Evolutionary conservation across 129 eudicot genomes (phyloP), one percentile per base, ranked within the genome.

Genomic region (Heracleum sosnowskyi): DNA sequence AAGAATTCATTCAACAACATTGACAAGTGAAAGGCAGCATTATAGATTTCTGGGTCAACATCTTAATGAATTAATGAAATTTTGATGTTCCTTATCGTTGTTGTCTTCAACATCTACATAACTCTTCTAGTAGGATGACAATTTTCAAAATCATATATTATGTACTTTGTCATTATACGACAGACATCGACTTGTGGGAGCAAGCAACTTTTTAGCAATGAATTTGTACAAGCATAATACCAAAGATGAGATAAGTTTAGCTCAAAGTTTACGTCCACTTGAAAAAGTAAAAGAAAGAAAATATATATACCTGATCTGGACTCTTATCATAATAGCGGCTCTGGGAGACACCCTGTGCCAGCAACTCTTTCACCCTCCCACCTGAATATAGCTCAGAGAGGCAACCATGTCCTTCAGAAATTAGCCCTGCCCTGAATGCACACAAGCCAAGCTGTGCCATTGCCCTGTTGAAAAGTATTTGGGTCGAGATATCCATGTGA

Each of bases 391-490:
- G 81, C 66, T 94, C 98, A 70, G 98, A 88, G 37, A 94, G 96
- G 81, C 97, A 94, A 66, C 94, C 80, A 71, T 94, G 98, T 16
- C 83, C 93, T 81, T 94, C 98, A 73, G 85, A 33, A 75, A 94
- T 86, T 44, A 94, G 96, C 3, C 97, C 97, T 15, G 78, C 91
- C 89, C 98, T 91, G 77, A 91, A 94, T 29, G 98, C 92, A 83
- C 93, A 94, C 31, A 94, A 75, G n/a, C 98, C 98, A 80, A 94
- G 96, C 74, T 94, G 98, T 22, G 97, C 96, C 97, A 91, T 91
- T 31, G 96, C 90, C 71, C 98, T 87, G 79, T 91, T 94, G 81
- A 89, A 94, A 16, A 94, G 90, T 64, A 91, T 91, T 82, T 90
- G 96, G 22, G 98, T 91, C 8, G 97, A 90, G 20, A 94, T 90